Percentiles rank a stretch among this genome's conserved stretches.
Conservation (phyloP, 2,329 filamentous ascomycete species). For the Nigrospora osmanthi region DNA sequence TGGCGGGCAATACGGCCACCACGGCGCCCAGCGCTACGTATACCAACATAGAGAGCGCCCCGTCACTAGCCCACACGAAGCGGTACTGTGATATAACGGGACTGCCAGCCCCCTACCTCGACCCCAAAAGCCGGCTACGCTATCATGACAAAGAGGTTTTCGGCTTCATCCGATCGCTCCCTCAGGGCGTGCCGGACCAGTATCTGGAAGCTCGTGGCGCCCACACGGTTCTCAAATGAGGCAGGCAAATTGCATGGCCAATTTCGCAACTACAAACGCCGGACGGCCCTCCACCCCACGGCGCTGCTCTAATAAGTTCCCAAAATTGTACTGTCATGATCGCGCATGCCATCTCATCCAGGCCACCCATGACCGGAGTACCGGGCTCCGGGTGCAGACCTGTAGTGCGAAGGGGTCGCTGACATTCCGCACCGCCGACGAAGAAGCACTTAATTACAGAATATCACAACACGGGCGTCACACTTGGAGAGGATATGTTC, state of each 20-base stretch:
- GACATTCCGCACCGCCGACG: no score
- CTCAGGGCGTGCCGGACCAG: constrained; percentile 76
- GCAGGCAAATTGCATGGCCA: constrained; percentile 3
- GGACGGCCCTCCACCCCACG: no score
- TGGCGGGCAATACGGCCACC: constrained; percentile 22
- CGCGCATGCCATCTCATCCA: no score
- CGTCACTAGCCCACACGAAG: constrained; percentile 74
- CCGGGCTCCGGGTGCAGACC: no score
- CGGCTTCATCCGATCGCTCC: constrained; percentile 68
- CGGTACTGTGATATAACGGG: constrained; percentile 97
- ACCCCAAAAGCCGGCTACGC: constrained; percentile 87
- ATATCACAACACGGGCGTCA: no score
- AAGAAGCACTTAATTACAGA: no score
- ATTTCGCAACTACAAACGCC: no score
- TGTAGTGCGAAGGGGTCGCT: no score
- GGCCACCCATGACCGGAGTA: no score
- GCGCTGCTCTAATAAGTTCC: no score
- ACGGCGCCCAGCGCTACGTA: constrained; percentile 74
- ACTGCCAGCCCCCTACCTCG: constrained; percentile 80
- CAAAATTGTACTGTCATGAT: no score
- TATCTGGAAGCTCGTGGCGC: constrained; percentile 87
- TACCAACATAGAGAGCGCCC: constrained; percentile 93
- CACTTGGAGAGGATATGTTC: constrained; percentile 44
- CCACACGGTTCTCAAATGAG: constrained; percentile 86
- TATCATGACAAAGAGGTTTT: constrained; percentile 95